Evolutionary conservation across 495 filamentous ascomycete genomes (phyloP).

Genomic region (Evansstolkia leycettana): DNA sequence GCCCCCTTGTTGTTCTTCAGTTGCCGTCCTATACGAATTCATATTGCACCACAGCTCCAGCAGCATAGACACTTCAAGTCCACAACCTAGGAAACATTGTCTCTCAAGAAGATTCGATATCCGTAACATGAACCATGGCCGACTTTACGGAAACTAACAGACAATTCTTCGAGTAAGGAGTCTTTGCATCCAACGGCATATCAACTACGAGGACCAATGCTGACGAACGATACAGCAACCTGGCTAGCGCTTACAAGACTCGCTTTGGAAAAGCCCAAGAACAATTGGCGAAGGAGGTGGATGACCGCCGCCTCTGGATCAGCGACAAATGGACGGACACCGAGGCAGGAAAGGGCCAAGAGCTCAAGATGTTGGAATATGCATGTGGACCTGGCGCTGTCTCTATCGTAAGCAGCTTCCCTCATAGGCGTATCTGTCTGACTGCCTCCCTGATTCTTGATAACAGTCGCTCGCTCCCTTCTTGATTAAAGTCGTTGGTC

Average conservation of each 20-base stretch:
- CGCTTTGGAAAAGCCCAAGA: slow-evolving; percentile 25
- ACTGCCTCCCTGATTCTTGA: background rate
- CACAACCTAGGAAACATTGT: too few species aligned
- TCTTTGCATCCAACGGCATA: too few species aligned
- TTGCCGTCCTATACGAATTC: too few species aligned
- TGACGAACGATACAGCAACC: slow-evolving; percentile 20
- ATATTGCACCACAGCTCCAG: too few species aligned
- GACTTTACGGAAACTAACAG: slow-evolving; percentile 40
- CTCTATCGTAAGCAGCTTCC: slow-evolving; percentile 30
- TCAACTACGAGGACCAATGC: background rate
- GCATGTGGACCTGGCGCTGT: slow-evolving; percentile 61
- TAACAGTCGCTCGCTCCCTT: slow-evolving; percentile 46
- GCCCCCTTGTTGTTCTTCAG: too few species aligned
- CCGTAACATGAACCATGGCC: slow-evolving; percentile 13
- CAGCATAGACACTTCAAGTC: too few species aligned
- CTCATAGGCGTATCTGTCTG: background rate
- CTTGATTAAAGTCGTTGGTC: slow-evolving; percentile 45
- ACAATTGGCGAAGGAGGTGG: slow-evolving; percentile 24
- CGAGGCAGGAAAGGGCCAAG: slow-evolving; percentile 21
- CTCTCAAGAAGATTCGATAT: too few species aligned
- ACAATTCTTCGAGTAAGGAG: slow-evolving; percentile 39
- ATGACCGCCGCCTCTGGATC: slow-evolving; percentile 45
- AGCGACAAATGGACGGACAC: slow-evolving; percentile 43
- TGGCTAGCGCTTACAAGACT: slow-evolving; percentile 32
- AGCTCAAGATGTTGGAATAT: slow-evolving; percentile 57